A percentile compares a stretch with the other conserved stretches of the same genome.
Conservation (phyloP, 805 yeast genomes). For the Blastobotrys mokoenaii region DNA sequence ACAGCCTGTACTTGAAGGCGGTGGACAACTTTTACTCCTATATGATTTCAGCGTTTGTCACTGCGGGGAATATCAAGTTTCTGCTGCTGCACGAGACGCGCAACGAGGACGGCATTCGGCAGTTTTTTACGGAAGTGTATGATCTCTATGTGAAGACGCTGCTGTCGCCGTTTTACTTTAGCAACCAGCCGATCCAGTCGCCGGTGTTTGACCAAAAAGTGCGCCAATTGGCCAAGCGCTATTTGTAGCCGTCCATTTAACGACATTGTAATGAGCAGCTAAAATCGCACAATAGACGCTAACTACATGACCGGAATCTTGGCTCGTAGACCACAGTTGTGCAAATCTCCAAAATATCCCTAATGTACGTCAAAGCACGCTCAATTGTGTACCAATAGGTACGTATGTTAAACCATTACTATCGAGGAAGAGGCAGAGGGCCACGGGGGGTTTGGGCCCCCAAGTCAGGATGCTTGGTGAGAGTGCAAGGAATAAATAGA, state of each 20-base stretch:
- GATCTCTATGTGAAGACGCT: constrained; percentile 81
- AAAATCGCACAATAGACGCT: too few species aligned
- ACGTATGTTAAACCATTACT: too few species aligned
- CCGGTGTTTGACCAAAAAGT: constrained; percentile 71
- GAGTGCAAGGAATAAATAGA: background rate
- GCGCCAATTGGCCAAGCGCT: constrained; percentile 63
- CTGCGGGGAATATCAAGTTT: constrained; percentile 76
- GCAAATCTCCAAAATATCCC: too few species aligned
- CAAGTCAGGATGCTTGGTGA: too few species aligned
- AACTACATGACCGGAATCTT: too few species aligned
- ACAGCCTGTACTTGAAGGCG: constrained; percentile 58
- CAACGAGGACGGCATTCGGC: constrained; percentile 68
- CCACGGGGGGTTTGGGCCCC: too few species aligned
- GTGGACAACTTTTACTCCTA: constrained; percentile 83
- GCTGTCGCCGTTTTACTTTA: constrained; percentile 77
- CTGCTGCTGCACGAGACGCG: constrained; percentile 57
- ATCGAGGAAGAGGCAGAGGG: too few species aligned
- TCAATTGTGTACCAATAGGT: too few species aligned
- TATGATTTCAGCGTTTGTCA: constrained; percentile 72
- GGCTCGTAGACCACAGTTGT: too few species aligned
- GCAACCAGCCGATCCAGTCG: constrained; percentile 65
- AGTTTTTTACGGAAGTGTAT: constrained; percentile 76
- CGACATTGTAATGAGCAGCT: too few species aligned
- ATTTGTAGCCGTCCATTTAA: too few species aligned
- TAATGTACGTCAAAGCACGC: too few species aligned